Evolutionary conservation across 805 yeast species (phyloP).

Genomic region (Ogataea dorogensis): DNA sequence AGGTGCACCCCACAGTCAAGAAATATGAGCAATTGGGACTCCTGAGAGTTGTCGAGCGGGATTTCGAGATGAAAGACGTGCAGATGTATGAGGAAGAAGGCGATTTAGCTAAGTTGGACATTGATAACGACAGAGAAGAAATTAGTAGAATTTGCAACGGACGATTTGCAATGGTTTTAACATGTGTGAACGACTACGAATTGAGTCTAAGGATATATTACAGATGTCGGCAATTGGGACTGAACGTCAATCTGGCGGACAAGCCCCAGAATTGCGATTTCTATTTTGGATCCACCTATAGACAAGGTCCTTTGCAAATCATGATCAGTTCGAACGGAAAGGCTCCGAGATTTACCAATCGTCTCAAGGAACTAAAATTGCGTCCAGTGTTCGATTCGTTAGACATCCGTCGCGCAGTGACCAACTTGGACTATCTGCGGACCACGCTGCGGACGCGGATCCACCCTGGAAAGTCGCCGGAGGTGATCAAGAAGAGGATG

Average conservation of each 20-base stretch:
- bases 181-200: slow-evolving; percentile 72
- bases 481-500: slow-evolving; percentile 62
- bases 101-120: slow-evolving; percentile 15
- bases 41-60: slow-evolving; percentile 42
- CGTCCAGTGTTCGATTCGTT: slow-evolving; percentile 39
- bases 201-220: slow-evolving; percentile 57
- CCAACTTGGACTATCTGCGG: slow-evolving; percentile 57
- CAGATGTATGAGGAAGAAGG: slow-evolving; percentile 43
- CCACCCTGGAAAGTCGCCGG: slow-evolving; percentile 44
- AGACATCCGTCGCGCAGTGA: slow-evolving; percentile 54
- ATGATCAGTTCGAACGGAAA: slow-evolving; percentile 84
- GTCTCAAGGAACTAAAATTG: slow-evolving; percentile 56
- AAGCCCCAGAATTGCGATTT: slow-evolving; percentile 83
- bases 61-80: slow-evolving; percentile 48
- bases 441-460: slow-evolving; percentile 42
- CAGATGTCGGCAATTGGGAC: slow-evolving; percentile 40
- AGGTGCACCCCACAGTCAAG: slow-evolving; percentile 35
- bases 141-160: slow-evolving; percentile 38
- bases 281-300: slow-evolving; percentile 76
- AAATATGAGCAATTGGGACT: slow-evolving; percentile 40
- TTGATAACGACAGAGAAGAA: slow-evolving; percentile 31
- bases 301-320: slow-evolving; percentile 70
- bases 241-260: slow-evolving; percentile 80
- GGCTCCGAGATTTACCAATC: slow-evolving; percentile 71
- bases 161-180: slow-evolving; percentile 63